Evolutionary conservation across 176 grass and related monocot genomes (phyloP), one percentile per base, ranked within the genome.

Genomic region (Zoysia pacifica): DNA sequence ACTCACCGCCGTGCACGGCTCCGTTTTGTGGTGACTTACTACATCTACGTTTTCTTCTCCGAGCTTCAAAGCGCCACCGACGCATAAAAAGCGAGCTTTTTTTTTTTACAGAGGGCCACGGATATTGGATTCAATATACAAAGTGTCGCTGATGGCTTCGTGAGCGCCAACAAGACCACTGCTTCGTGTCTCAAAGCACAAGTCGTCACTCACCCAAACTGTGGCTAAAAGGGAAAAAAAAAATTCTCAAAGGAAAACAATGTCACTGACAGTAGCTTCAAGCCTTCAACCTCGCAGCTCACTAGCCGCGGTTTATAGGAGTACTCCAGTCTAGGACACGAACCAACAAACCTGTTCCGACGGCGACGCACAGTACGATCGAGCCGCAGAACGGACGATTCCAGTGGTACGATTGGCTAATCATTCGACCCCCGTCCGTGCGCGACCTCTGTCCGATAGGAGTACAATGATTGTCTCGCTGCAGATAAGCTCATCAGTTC

Each of bases 401-500:
- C 13, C 51, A 16, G 51, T 13, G 15, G 38, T 11, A 12, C 39
- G 48, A 65, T 48, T 72, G 41, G 15, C 5, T 19, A 72, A 77
- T 65, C 66, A 77, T 87, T 82, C 16, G 73, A 28, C 28, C 15
- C 15, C 67, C 62, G 11, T 51, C 64, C 56, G 73, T 87, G 66
- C 65, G 66, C 66, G 35, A 56, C 53, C 14, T 72, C 62, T 20
- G n/a, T 40, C 11, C 69, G 61, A 16, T 55, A 18, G 28, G 28
- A 28, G 28, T 28, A 28, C 75, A 72, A 64, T 69, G 77, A 36
- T 11, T 7, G 11, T 35, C 4, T 67, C 11, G 37, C 4, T 52
- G 43, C 78, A 81, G 77, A 80, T 75, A 81, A 62, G 50, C 50
- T 52, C 50, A 50, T 10, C 48, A 11, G 70, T 58, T 86, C 63